Conservation (phyloP, 371 early-diverging fungal species). For the Rhizopus sp. region DNA sequence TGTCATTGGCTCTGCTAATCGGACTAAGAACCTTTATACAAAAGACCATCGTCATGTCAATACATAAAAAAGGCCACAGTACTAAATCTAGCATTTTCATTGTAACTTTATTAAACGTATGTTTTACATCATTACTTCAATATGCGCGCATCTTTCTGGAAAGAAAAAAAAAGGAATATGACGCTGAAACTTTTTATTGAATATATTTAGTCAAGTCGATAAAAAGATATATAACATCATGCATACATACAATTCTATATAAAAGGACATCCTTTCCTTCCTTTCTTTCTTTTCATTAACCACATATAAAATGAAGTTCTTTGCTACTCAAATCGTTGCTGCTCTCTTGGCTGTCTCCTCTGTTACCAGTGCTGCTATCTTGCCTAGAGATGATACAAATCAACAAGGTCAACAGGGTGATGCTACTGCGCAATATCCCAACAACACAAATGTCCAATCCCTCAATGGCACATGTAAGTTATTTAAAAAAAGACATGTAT, state of each 20-base stretch:
- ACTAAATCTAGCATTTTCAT: not conserved
- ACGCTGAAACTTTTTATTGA: constrained; percentile 5
- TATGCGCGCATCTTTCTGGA: no score
- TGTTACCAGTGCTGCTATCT: constrained; percentile 13
- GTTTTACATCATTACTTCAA: constrained; percentile 4
- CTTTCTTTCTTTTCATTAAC: not conserved
- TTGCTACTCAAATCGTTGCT: constrained; percentile 10
- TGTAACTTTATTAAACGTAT: not conserved
- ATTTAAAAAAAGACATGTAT: not conserved
- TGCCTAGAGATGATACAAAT: constrained; percentile 17
- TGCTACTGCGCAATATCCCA: constrained; percentile 13
- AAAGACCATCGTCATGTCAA: no score
- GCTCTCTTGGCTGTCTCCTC: constrained; percentile 18
- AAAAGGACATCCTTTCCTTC: not conserved
- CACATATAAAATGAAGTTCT: constrained; percentile 18
- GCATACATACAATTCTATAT: not conserved
- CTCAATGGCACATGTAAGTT: constrained; percentile 30
- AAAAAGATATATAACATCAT: constrained; percentile 6
- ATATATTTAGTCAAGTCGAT: constrained; percentile 8
- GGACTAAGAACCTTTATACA: no score
- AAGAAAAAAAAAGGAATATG: not conserved
- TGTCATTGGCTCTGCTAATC: no score
- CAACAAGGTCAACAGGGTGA: constrained; percentile 6
- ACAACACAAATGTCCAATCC: constrained; percentile 6
- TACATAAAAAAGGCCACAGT: no score